Evolutionary conservation across 805 yeast genomes (phyloP), one percentile per base, ranked within the genome.

Genomic region (Metschnikowia amazonensis): DNA sequence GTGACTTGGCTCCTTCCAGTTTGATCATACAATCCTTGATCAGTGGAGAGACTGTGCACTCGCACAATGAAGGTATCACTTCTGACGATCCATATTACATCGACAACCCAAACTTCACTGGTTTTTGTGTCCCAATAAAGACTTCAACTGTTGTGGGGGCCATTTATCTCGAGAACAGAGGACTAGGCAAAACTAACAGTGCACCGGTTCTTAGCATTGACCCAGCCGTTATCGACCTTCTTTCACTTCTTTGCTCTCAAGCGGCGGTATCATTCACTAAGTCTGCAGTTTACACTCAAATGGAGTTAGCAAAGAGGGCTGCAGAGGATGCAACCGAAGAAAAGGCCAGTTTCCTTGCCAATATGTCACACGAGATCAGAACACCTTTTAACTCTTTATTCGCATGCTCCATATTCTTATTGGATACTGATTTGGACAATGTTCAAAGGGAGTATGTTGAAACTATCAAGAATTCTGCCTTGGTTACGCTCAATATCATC

Each of bases 301-400:
- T 78, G 72, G 75, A 73, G 51, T 45, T 70, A 9, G 70, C 72
- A 7, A 66, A 66, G 41, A 51, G 58, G 36, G 63, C 67, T 2
- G 80, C 80, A 1, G 80, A 75, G 48, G 78, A 73, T 43, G 80
- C 80, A 3, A 75, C 79, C 1, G 75, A 76, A 4, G 79, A 75
- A 54, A 77, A 76, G 59, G 77, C 81, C 3, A 75, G 77, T 43
- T 77, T 77, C 55, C 56, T 77, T 46, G 72, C 72, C 18, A 77
- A 77, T 49, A 77, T 77, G 82, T 76, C 81, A 1, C 82, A 77
- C 52, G 82, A 77, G 51, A 76, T 77, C 40, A 61, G 82, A 41
- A 77, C 82, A 1, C 82, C 82, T 1, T 77, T 77, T 60, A 77
- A 78, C 53, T 74, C 78, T 2, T 63, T 75, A 27, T 61, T 75